Evolutionary conservation across 1,139 yeast genomes (phyloP), one percentile per base, ranked within the genome.

Genomic region (Chernovozyma aurita): DNA sequence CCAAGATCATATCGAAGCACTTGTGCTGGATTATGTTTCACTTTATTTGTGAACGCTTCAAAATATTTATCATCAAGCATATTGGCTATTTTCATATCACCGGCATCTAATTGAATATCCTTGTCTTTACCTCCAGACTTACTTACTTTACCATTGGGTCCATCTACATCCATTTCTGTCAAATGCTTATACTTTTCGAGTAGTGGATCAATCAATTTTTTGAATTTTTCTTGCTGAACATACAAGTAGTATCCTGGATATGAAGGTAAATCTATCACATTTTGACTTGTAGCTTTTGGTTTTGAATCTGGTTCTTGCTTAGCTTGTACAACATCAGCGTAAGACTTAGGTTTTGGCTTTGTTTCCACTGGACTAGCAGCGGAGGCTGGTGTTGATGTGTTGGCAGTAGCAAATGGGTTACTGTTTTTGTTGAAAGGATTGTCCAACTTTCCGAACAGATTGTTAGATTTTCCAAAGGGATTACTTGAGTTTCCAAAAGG

Each of bases 1-100:
- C 80, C 80, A 32, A 80, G 52, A 36, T 87, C 86, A 57, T 90
- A 90, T 39, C 98, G 73, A 31, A 92, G 68, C 3, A 92, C 85
- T 59, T 92, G 98, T 2, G 73, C 70, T 4, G 97, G 92, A 53
- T 92, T 92, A 51, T 83, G 84, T 13, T 80, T 80, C 9, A 85
- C 83, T 3, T 78, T 67, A 35, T 76, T 80, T 24, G 86, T 75
- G 55, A 92, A 92, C 39, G 78, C 76, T 52, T 85, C 90, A 60
- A 92, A 92, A 13, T 74, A 76, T 41, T 77, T 78, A 54, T 88
- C 97, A 42, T 83, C 85, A 43, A 83, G 66, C 65, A 80, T 70
- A 31, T 59, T 65, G 8, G 78, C 61, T 13, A 78, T 61, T 57
- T 59, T 73, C 52, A 47, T 55, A 33, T 55, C 68, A 60, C 53